Conservation (phyloP, 176 grass and related monocot species). For the Juncus effusus region DNA sequence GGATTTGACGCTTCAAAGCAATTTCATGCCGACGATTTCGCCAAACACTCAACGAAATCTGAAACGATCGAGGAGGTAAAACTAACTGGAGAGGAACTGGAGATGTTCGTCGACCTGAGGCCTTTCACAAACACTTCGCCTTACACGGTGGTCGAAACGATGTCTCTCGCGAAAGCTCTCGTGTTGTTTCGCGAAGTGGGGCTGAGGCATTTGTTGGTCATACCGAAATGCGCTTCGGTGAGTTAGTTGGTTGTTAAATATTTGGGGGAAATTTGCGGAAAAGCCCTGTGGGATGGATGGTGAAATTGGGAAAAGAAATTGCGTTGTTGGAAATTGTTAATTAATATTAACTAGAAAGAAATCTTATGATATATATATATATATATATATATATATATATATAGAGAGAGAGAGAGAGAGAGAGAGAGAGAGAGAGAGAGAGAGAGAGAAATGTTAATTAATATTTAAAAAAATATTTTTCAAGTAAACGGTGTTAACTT, state of each 20-base stretch:
- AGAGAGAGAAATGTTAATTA: no score
- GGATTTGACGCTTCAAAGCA: slow-evolving; percentile 37
- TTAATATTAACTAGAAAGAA: no score
- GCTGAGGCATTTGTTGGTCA: slow-evolving; percentile 82
- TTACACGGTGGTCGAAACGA: slow-evolving; percentile 92
- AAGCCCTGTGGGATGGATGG: no score
- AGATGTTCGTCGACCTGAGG: slow-evolving; percentile 94
- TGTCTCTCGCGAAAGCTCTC: slow-evolving; percentile 92
- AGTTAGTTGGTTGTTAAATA: slow-evolving; percentile 4
- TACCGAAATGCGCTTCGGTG: slow-evolving; percentile 74
- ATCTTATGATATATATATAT: no score
- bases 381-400: no score
- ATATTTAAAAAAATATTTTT: no score
- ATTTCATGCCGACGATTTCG: slow-evolving; percentile 67
- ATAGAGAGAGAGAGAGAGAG: no score
- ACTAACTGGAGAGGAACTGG: slow-evolving; percentile 68
- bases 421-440: no score
- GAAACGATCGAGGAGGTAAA: slow-evolving; percentile 61
- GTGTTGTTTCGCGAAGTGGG: slow-evolving; percentile 90
- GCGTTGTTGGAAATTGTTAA: no score
- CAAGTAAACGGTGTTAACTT: no score
- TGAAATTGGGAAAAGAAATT: no score
- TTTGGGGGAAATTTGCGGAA: no score
- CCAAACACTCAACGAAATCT: slow-evolving; percentile 68
- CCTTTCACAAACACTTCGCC: slow-evolving; percentile 87